phyloP scores from a whole-genome alignment of 768 basidiomycete species.

The Amanita polypyramis region DNA sequence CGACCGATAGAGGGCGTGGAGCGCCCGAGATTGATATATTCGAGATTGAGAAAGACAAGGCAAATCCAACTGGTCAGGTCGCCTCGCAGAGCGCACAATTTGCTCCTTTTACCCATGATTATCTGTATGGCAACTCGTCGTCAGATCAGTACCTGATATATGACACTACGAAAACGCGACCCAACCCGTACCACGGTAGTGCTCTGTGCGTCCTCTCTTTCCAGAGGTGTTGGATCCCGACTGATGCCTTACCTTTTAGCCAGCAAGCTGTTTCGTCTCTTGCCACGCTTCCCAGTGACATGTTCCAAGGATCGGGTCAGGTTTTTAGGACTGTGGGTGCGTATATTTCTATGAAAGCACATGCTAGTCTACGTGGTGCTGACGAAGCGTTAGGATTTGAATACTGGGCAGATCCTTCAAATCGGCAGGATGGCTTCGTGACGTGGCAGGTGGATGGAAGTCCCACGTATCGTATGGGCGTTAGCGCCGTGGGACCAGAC shows the following conservation, averaged over 20 bases:
- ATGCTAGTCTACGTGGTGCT: background rate
- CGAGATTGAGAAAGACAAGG: conserved; percentile 63
- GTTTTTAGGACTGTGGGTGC: conserved; percentile 38
- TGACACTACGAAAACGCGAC: conserved; percentile 9
- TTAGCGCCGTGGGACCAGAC: conserved; percentile 37
- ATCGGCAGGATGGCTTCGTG: conserved; percentile 49
- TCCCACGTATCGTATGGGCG: conserved; percentile 39
- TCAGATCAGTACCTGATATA: conserved; percentile 23
- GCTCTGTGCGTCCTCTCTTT: conserved; percentile 24
- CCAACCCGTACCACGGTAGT: conserved; percentile 38
- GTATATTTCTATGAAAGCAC: conserved; percentile 9
- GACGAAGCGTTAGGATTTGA: conserved; percentile 47
- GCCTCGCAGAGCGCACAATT: conserved; percentile 73
- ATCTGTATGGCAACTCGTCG: conserved; percentile 24
- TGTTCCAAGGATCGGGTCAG: conserved; percentile 48
- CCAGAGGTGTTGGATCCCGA: too few species aligned
- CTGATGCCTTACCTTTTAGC: conserved; percentile 8
- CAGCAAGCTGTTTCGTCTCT: conserved; percentile 48
- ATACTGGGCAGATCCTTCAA: conserved; percentile 53
- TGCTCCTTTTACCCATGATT: conserved; percentile 42
- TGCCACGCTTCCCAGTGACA: conserved; percentile 35
- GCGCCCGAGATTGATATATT: conserved; percentile 80
- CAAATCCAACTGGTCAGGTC: conserved; percentile 30
- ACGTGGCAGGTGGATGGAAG: conserved; percentile 63
- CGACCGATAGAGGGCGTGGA: conserved; percentile 42